Evolutionary conservation across 2,329 filamentous ascomycete species (phyloP).

Genomic region (Talaromyces sp.): DNA sequence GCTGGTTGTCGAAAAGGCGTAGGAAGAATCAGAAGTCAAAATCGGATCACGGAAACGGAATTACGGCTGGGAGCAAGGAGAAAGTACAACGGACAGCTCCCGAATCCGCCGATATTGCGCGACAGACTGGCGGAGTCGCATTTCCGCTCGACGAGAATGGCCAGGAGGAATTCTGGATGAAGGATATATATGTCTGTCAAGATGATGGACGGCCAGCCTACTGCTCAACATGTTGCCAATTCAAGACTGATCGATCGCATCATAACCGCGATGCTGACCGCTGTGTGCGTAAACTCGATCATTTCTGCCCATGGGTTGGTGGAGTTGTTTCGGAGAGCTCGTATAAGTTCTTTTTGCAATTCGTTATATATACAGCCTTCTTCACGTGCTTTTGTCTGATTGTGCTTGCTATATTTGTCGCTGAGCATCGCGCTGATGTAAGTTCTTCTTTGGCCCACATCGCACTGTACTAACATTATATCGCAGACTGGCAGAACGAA

Average conservation of each 20-base stretch:
- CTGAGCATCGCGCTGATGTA: conserved; percentile 43
- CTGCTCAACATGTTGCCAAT: conserved; percentile 79
- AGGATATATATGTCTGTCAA: conserved; percentile 80
- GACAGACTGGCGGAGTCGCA: conserved; percentile 24
- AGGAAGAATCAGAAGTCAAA: conserved; percentile 23
- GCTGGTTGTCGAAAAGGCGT: conserved; percentile 21
- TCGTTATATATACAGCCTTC: conserved; percentile 68
- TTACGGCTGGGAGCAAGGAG: conserved; percentile 27
- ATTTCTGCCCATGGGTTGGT: conserved; percentile 95
- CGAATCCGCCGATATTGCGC: conserved; percentile 20
- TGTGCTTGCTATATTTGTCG: conserved; percentile 62
- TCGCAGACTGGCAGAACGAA: conserved; percentile 47
- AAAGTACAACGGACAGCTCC: conserved; percentile 17
- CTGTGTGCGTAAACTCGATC: conserved; percentile 88
- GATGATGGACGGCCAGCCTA: conserved; percentile 78
- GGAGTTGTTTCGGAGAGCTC: conserved; percentile 82
- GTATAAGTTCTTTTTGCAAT: conserved; percentile 92
- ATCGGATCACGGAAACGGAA: conserved; percentile 22
- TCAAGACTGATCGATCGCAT: conserved; percentile 83
- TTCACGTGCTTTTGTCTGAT: conserved; percentile 65
- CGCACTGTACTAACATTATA: conserved; percentile 18
- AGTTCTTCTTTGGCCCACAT: conserved; percentile 5
- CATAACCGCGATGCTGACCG: conserved; percentile 78
- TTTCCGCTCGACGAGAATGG: conserved; percentile 59
- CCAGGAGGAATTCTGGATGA: conserved; percentile 73